phyloP scores from a whole-genome alignment of 2,329 filamentous ascomycete species.

The Aspergillus latus region DNA sequence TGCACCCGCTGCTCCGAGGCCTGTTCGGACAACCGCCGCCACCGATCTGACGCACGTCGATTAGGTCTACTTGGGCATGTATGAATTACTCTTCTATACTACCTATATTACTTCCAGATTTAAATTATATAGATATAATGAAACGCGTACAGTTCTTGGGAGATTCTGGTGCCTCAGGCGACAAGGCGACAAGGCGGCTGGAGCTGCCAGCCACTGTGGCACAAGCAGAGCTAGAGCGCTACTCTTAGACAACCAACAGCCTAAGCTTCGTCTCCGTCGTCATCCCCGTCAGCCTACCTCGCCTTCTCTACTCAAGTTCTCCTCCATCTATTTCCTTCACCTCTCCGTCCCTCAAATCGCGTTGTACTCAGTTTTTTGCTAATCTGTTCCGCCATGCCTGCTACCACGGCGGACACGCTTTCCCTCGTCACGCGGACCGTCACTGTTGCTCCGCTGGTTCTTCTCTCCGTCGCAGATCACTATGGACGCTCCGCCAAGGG shows the following conservation, averaged over 20 bases:
- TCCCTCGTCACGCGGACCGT: conserved; percentile 93
- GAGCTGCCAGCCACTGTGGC: conserved; percentile 17
- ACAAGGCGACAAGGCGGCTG: conserved; percentile 1
- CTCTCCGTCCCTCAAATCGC: background rate
- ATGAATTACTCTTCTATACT: background rate
- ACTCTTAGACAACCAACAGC: conserved; percentile 15
- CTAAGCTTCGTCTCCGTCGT: conserved; percentile 11
- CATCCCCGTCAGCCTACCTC: conserved; percentile 14
- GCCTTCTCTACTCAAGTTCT: conserved; percentile 1
- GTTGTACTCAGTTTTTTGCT: background rate
- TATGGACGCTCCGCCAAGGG: conserved; percentile 93
- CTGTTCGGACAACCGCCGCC: conserved; percentile 17
- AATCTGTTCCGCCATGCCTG: conserved; percentile 67
- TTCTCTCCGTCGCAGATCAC: conserved; percentile 97
- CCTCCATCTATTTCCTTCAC: background rate
- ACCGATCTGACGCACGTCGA: background rate
- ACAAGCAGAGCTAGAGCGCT: conserved; percentile 11
- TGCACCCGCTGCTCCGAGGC: conserved; percentile 33
- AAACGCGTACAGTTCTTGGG: background rate
- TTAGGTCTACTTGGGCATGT: background rate
- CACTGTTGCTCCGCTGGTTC: conserved; percentile 94
- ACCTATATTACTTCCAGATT: background rate
- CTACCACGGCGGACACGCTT: conserved; percentile 94
- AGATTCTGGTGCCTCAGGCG: conserved; percentile 18
- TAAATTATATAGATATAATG: too few species aligned